These are phyloP conservation scores for Crithidia brevicula DNA, from an alignment of 208 protist genomes.

Conservation along the genomic window DNA sequence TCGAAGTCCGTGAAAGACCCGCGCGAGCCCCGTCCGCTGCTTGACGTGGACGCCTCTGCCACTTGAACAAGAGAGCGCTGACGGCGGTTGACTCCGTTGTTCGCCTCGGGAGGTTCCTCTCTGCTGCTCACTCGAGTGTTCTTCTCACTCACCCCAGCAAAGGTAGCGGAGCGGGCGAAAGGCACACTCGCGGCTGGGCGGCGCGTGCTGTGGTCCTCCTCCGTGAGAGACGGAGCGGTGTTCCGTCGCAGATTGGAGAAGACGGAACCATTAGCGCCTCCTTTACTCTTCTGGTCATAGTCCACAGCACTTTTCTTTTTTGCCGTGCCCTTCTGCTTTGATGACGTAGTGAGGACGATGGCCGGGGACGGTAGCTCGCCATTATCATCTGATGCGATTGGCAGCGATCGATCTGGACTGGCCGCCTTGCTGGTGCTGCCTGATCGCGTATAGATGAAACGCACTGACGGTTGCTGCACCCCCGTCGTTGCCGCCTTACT, in stretches of 20 bases:
- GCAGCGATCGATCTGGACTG: not conserved
- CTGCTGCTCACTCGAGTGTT: not conserved
- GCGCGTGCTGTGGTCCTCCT: not conserved
- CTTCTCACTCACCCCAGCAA: not conserved
- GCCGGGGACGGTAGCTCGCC: not conserved
- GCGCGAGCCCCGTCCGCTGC: not conserved
- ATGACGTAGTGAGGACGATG: not conserved
- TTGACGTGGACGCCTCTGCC: not conserved
- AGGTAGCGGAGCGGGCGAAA: constrained; percentile 10
- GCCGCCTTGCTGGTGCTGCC: not conserved
- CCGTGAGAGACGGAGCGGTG: not conserved
- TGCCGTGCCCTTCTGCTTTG: too few species aligned
- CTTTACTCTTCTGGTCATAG: not conserved
- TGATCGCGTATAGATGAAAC: constrained; percentile 27
- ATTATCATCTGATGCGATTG: not conserved
- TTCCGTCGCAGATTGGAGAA: not conserved
- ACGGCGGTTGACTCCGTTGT: too few species aligned
- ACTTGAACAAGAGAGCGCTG: too few species aligned
- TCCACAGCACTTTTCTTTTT: not conserved
- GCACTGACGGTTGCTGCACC: not conserved
- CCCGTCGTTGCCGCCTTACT: not conserved
- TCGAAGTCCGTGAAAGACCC: constrained; percentile 5
- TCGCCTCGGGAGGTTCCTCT: not conserved
- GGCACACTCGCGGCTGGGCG: not conserved
- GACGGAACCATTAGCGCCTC: not conserved